Base-by-base conservation (phyloP, 768 basidiomycete species). In the Tulasnella sp. region DNA sequence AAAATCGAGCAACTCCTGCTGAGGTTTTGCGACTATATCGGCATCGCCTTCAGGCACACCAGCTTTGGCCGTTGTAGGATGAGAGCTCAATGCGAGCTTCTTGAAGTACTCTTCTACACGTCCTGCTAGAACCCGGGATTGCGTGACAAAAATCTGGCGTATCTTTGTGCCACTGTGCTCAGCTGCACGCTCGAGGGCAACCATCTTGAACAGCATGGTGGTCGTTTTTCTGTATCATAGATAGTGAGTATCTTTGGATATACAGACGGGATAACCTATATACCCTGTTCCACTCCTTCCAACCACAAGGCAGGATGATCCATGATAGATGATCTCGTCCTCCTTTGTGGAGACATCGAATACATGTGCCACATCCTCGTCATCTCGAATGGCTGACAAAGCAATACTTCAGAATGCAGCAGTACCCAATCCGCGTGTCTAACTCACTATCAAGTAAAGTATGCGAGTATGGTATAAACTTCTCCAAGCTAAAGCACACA, bases 401-500 rank as follows among this genome's bases (percentile, higher is more conserved):
- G 10, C 8, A 61, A 34, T 15, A 15, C 27, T 3, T 27, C 26
- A 30, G 32, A 21, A 8, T 21, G 38, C 11, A 50, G 15, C 11
- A 51, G 32, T 3, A 30, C 4, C 17, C 13, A 15, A 19, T 27
- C 9, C 15, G 32, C 21, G 47, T 48, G 30, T 30, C 49, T 23
- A 27, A 63, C 71, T 23, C 58, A 75, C 75, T 72, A 24, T 74
- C 68, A 10, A 59, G 26, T 13, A 59, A 30, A 15, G 32, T 24
- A 17, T 26, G n/a, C 23, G 74, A 74, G 41, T 77, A 74, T 7
- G 72, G 67, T 21, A 76, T 66, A 45, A 76, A 77, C 67, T 78
- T 78, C 58, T 82, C 78, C 45, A 79, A 67, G 9, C 70, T 75
- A 15, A n/a, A n/a, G n/a, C n/a, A n/a, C n/a, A n/a, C n/a, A n/a